Conservation (phyloP, 352 stramenopile species). For the Blastocystis sp. region DNA sequence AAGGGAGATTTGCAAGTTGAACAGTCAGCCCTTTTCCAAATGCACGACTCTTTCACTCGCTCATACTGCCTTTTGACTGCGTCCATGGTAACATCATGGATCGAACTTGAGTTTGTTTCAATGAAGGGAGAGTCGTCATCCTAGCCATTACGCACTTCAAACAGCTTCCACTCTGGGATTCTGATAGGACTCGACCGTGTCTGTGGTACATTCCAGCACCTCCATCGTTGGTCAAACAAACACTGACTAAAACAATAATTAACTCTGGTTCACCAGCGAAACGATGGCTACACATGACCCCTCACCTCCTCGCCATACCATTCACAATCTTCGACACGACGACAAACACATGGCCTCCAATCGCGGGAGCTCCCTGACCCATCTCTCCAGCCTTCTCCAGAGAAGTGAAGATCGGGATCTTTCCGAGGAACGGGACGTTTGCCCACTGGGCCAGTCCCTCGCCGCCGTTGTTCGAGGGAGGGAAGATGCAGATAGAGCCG, state of each 20-base stretch:
- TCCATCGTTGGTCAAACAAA: conserved; percentile 55
- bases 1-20: neutral
- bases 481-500: conserved; percentile 85
- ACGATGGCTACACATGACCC: conserved; percentile 35
- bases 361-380: conserved; percentile 78
- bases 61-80: conserved; percentile 24
- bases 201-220: conserved; percentile 17
- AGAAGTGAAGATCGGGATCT: conserved; percentile 91
- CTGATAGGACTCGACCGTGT: conserved; percentile 29
- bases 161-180: neutral
- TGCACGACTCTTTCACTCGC: neutral
- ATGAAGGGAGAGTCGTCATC: conserved; percentile 14
- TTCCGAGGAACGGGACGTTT: conserved; percentile 90
- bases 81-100: conserved; percentile 28
- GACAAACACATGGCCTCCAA: conserved; percentile 11
- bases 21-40: neutral
- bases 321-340: conserved; percentile 61
- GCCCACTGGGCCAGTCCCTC: conserved; percentile 91
- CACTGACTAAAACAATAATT: conserved; percentile 14
- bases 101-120: neutral
- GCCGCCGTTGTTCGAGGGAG: conserved; percentile 79
- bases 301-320: neutral
- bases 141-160: neutral
- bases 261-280: conserved; percentile 37
- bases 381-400: conserved; percentile 91